phyloP scores from a whole-genome alignment of 179 eudicot species.

The Vitellaria paradoxa region DNA sequence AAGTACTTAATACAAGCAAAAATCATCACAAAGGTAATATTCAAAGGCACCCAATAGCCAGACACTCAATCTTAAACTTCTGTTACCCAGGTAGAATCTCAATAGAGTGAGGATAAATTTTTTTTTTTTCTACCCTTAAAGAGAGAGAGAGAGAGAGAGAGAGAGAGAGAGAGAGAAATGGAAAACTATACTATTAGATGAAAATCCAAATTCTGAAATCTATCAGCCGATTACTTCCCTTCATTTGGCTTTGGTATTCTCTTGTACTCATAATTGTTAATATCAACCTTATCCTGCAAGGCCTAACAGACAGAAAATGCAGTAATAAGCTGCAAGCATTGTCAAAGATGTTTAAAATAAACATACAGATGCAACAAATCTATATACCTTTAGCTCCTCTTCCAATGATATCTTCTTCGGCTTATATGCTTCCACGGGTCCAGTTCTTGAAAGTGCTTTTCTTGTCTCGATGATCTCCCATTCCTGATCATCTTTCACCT shows the following conservation, averaged over 20 bases:
- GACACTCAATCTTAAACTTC: background rate
- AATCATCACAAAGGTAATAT: too few relatives aligned
- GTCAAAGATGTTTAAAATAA: background rate
- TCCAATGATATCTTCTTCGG: slow-evolving; percentile 74
- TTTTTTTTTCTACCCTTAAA: too few relatives aligned
- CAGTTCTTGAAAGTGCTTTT: slow-evolving; percentile 75
- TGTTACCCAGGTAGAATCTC: background rate
- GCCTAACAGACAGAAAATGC: slow-evolving; percentile 32
- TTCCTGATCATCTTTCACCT: slow-evolving; percentile 80
- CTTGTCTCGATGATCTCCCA: slow-evolving; percentile 87
- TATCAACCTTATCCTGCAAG: slow-evolving; percentile 65
- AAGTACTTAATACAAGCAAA: background rate
- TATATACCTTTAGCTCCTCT: slow-evolving; percentile 79
- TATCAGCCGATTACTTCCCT: slow-evolving; percentile 16
- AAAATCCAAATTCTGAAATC: background rate
- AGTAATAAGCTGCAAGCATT: background rate
- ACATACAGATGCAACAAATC: background rate
- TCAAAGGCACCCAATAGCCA: too few relatives aligned
- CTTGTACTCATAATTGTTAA: slow-evolving; percentile 74
- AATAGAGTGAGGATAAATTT: background rate
- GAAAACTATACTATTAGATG: background rate
- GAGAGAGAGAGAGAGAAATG: too few relatives aligned
- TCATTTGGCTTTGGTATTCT: slow-evolving; percentile 63
- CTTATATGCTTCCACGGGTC: slow-evolving; percentile 69
- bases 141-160: too few relatives aligned